Evolutionary conservation across 2,329 filamentous ascomycete genomes (phyloP).

Genomic region (Pseudocercospora fijiensis): DNA sequence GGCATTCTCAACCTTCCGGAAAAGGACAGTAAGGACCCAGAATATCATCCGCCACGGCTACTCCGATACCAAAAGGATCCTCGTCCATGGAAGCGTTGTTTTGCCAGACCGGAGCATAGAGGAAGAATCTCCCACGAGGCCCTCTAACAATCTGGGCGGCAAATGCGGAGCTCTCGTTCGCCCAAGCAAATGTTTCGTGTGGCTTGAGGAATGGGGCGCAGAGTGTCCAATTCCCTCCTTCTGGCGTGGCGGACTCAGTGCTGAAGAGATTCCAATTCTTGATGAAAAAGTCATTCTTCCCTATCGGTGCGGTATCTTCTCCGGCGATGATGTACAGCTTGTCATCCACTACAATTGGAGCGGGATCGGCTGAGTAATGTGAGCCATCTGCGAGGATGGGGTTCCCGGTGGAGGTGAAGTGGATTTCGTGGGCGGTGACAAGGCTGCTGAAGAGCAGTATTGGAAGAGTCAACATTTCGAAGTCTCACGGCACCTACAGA

Average conservation of each 20-base stretch:
- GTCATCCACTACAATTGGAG: background rate
- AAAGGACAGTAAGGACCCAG: conserved; percentile 3
- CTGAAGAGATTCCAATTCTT: conserved; percentile 2
- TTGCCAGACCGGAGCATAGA: background rate
- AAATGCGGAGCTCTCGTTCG: background rate
- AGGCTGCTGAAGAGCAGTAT: background rate
- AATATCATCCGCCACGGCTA: conserved; percentile 5
- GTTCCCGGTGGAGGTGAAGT: background rate
- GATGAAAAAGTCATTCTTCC: background rate
- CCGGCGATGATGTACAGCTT: conserved; percentile 1
- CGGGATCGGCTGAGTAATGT: conserved; percentile 4
- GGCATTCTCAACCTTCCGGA: no score
- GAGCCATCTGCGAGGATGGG: conserved; percentile 1
- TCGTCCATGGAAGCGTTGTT: background rate
- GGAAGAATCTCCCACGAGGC: background rate
- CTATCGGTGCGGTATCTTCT: background rate
- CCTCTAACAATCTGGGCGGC: background rate
- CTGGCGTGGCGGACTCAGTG: background rate
- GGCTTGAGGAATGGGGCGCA: background rate
- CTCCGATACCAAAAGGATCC: conserved; percentile 3
- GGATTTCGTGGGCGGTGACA: background rate
- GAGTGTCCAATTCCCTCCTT: background rate
- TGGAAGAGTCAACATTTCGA: no score
- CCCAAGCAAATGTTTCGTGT: conserved; percentile 2
- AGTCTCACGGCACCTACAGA: no score